Evolutionary conservation across 2,329 filamentous ascomycete genomes (phyloP), one percentile per base, ranked within the genome.

Genomic region (Arthroderma sp.): DNA sequence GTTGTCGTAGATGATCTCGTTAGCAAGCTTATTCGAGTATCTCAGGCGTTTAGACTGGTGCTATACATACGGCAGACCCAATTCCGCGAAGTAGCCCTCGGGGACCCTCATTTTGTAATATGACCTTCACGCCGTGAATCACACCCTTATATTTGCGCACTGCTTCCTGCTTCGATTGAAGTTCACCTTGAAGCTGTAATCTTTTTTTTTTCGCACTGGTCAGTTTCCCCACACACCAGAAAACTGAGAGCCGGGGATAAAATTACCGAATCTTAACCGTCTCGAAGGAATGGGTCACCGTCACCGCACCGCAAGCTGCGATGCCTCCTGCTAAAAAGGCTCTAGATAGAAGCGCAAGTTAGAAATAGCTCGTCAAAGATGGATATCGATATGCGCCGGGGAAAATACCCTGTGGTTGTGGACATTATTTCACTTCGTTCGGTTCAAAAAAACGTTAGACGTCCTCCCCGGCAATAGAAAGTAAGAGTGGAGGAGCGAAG

Each of bases 241-340:
- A 11, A 36, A 27, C 28, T 7, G 31, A 22, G 11, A 29, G 30
- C 9, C 29, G 29, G 29, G 29, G 34, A 8, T 28, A 49, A n/a
- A 60, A 73, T 61, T 72, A 88, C 83, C 88, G 84, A 62, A 96
- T 96, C 77, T 98, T 98, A 63, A 98, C 87, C 8, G 89, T 96
- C 69, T 98, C 91, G 69, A 96, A 96, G 46, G 88, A 88, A 67
- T 98, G 91, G 42, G 91, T 96, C 53, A 93, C 88, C 36, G 89
- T 96, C 47, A 98, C 91, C 53, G 91, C 91, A 60, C 91, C 91
- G 68, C 89, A 96, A 53, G 91, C 91, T 61, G 91, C 91, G 60
- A 98, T 84, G 62, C 91, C 91, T 62, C 91, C 91, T 46, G 91
- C 89, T 58, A 96, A 79, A 72, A 98, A 98, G 50, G 87, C 86